Base-by-base conservation (phyloP, 2,329 filamentous ascomycete genomes). In the Didymella lethalis region DNA sequence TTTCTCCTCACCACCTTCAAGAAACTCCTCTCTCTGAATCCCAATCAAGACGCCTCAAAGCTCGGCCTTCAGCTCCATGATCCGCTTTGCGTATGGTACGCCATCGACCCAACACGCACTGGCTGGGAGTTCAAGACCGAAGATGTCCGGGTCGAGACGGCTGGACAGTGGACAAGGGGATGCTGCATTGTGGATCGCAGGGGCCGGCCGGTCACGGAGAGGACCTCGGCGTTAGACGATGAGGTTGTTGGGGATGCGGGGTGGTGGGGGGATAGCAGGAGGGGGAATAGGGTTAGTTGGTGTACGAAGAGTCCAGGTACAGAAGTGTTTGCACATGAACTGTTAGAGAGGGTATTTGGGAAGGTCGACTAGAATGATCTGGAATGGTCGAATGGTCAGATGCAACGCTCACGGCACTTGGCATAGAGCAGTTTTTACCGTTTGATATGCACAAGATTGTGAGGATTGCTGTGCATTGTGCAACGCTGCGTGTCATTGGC, bases 121-220 rank as follows among this genome's bases (percentile, higher is more conserved):
- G 55, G 49, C 0, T 81, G 79, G 80, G 62, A 73, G 25, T 73
- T 80, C 50, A 70, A 68, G 18, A 64, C 70, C n/a, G 72, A 96
- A 76, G 95, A 99, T 75, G 89, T 99, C 55, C 85, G 95, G 20
- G 83, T 99, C 40, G 95, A 99, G 79, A 96, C 93, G 0, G 81
- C 86, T 2, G 95, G 94, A 1, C 95, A 98, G 80, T 99, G 95
- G 95, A 96, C 93, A 45, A 84, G 92, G 56, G 94, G 95, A 1
- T 93, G 95, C 88, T 93, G 93, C 72, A 84, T 98, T 31, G 82
- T 93, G 40, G 95, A 99, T 81, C 84, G 87, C 34, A 85, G 95
- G 44, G 78, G 80, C 36, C 79, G 87, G 53, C 81, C 79, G 62
- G 86, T 86, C 71, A 82, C 81, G 6, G 63, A 71, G 54, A 71